Percentiles rank a stretch among this genome's conserved stretches.
phyloP scores from a whole-genome alignment of 2,329 filamentous ascomycete genomes.

The Juglanconis sp. region DNA sequence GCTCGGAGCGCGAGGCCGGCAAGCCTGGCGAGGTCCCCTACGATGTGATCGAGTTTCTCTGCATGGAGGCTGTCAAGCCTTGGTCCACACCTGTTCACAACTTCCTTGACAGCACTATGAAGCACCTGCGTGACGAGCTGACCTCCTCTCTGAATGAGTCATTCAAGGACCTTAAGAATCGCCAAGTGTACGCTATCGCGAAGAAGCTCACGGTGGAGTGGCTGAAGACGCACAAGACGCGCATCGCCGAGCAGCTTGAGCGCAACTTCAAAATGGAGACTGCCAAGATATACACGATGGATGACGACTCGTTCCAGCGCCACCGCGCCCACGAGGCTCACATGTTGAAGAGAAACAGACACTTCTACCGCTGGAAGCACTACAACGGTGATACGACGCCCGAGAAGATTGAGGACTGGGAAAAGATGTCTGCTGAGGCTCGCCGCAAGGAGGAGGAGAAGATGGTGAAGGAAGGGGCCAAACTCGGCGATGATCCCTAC shows the following conservation, averaged over 20 bases:
- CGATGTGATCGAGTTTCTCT: conserved; percentile 58
- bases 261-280: conserved; percentile 52
- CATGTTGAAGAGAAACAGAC: conserved; percentile 44
- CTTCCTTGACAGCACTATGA: conserved; percentile 47
- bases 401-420: conserved; percentile 36
- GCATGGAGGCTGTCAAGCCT: conserved; percentile 51
- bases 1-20: conserved; percentile 51
- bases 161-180: conserved; percentile 43
- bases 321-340: conserved; percentile 45
- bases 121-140: conserved; percentile 45
- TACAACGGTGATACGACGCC: conserved; percentile 28
- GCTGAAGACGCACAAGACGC: conserved; percentile 36
- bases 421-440: conserved; percentile 47
- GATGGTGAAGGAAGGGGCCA: conserved; percentile 39
- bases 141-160: conserved; percentile 44
- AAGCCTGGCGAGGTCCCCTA: conserved; percentile 57
- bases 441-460: conserved; percentile 40
- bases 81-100: conserved; percentile 54
- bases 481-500: conserved; percentile 57
- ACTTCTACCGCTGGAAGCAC: conserved; percentile 46
- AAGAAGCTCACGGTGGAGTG: conserved; percentile 41
- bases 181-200: conserved; percentile 48
- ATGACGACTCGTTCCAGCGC: conserved; percentile 43
- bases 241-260: conserved; percentile 35
- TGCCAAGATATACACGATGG: conserved; percentile 56